Evolutionary conservation across 2,329 filamentous ascomycete species (phyloP).

Genomic region (Amesomyces nigricolor): DNA sequence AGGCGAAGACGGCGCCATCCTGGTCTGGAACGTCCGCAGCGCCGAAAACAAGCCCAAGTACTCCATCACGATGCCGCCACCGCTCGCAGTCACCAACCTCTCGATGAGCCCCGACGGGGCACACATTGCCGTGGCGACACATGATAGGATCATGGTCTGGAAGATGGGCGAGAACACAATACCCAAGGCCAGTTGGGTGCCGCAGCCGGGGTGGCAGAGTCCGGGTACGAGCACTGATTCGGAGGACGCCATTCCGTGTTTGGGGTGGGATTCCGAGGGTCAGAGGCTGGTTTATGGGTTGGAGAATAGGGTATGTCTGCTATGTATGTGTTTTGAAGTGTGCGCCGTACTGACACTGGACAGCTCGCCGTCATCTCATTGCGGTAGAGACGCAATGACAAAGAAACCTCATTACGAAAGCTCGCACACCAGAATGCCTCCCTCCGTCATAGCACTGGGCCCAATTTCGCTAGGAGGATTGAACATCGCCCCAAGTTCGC

Average conservation of each 20-base stretch:
- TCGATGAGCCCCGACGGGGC: conserved; percentile 59
- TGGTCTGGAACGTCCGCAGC: conserved; percentile 56
- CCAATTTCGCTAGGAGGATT: too few relatives aligned
- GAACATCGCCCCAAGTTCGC: too few relatives aligned
- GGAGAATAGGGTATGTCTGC: conserved; percentile 52
- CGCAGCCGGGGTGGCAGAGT: conserved; percentile 54
- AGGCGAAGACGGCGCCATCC: conserved; percentile 57
- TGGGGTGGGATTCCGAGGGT: conserved; percentile 58
- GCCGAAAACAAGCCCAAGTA: conserved; percentile 51
- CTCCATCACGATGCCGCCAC: conserved; percentile 53
- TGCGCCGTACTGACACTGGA: conserved; percentile 16
- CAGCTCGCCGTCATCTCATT: conserved; percentile 32
- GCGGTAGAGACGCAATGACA: conserved; percentile 19
- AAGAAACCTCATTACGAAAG: not conserved
- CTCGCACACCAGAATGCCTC: too few relatives aligned
- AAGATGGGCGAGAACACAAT: conserved; percentile 55
- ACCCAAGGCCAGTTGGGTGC: conserved; percentile 53
- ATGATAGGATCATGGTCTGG: conserved; percentile 56
- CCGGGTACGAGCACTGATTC: conserved; percentile 46
- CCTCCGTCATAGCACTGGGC: too few relatives aligned
- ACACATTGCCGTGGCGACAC: conserved; percentile 57
- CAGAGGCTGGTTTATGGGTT: conserved; percentile 59
- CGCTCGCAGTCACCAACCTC: conserved; percentile 48
- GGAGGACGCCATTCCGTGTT: conserved; percentile 56
- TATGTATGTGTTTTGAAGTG: not conserved